Conservation (phyloP, 805 yeast species). For the Saturnispora bothae region DNA sequence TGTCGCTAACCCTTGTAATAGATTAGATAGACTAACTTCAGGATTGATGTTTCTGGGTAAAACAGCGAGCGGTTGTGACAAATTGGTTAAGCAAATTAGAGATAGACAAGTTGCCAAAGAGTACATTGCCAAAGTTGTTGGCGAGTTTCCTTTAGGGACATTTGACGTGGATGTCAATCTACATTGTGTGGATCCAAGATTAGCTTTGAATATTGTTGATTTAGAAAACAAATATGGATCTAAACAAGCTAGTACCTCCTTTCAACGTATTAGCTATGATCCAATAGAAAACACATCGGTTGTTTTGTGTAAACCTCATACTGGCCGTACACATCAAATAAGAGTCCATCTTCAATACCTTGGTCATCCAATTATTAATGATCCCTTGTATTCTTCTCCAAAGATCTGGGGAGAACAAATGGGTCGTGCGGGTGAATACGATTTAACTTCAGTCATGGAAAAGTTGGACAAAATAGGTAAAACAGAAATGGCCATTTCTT, state of each 20-base stretch:
- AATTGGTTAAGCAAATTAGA: slow-evolving; percentile 58
- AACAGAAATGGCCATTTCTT: slow-evolving; percentile 51
- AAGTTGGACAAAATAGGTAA: slow-evolving; percentile 62
- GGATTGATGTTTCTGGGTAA: slow-evolving; percentile 91
- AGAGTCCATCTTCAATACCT: slow-evolving; percentile 83
- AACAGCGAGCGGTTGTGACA: slow-evolving; percentile 67
- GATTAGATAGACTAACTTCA: slow-evolving; percentile 84
- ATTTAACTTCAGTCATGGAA: slow-evolving; percentile 32
- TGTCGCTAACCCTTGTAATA: slow-evolving; percentile 71
- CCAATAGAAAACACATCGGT: slow-evolving; percentile 40
- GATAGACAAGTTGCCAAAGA: slow-evolving; percentile 70
- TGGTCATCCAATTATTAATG: slow-evolving; percentile 89
- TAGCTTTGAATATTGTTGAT: slow-evolving; percentile 54
- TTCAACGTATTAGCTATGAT: slow-evolving; percentile 59
- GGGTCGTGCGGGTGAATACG: slow-evolving; percentile 52
- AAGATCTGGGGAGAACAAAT: slow-evolving; percentile 69
- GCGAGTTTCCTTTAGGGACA: slow-evolving; percentile 58
- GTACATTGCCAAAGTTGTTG: slow-evolving; percentile 80
- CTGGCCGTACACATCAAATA: slow-evolving; percentile 94
- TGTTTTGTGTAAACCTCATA: slow-evolving; percentile 74
- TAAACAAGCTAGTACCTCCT: slow-evolving; percentile 51
- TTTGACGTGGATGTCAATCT: slow-evolving; percentile 59
- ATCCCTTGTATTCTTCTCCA: slow-evolving; percentile 77
- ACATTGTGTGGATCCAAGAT: slow-evolving; percentile 60
- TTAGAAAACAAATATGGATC: slow-evolving; percentile 40